Percentiles rank a stretch among this genome's conserved stretches.
Evolutionary conservation across 1,284 basidiomycete species (phyloP).

Genomic region (Xanthoconium separans): DNA sequence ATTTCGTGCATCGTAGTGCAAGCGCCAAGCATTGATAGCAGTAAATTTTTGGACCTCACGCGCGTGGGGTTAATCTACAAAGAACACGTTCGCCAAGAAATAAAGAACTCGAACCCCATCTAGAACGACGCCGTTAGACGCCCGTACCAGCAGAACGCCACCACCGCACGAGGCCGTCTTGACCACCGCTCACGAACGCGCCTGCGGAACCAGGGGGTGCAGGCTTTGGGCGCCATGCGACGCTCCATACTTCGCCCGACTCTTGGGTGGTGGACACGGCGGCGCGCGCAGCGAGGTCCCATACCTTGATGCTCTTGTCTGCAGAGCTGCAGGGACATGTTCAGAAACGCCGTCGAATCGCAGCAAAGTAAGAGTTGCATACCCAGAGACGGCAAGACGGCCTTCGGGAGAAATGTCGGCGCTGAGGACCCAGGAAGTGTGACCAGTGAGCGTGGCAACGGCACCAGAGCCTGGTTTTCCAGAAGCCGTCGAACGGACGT

Average conservation of each 20-base stretch:
- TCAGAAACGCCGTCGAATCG: not conserved
- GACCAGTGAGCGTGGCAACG: slow-evolving; percentile 79
- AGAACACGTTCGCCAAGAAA: not conserved
- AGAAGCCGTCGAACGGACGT: slow-evolving; percentile 65
- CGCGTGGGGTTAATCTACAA: slow-evolving; percentile 1
- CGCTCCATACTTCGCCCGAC: slow-evolving; percentile 81
- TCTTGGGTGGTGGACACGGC: slow-evolving; percentile 79
- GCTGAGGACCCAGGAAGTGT: slow-evolving; percentile 84
- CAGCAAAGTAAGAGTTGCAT: slow-evolving; percentile 24
- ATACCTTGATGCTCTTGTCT: slow-evolving; percentile 83
- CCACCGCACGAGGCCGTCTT: slow-evolving; percentile 77
- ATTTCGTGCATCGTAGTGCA: no score
- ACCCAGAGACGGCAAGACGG: slow-evolving; percentile 78
- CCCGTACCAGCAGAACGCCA: slow-evolving; percentile 65
- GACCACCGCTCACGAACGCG: slow-evolving; percentile 78
- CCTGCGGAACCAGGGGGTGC: slow-evolving; percentile 53
- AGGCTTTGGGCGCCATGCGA: slow-evolving; percentile 76
- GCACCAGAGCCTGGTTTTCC: slow-evolving; percentile 65
- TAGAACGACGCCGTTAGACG: slow-evolving; percentile 4
- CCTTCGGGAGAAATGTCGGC: slow-evolving; percentile 79
- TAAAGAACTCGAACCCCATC: not conserved
- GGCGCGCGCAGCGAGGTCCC: slow-evolving; percentile 79
- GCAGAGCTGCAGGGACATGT: slow-evolving; percentile 55
- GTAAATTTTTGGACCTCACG: not conserved
- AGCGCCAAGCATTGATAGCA: no score